Evolutionary conservation across 257 asterid species (phyloP).

Genomic region (Solanum sejunctum): DNA sequence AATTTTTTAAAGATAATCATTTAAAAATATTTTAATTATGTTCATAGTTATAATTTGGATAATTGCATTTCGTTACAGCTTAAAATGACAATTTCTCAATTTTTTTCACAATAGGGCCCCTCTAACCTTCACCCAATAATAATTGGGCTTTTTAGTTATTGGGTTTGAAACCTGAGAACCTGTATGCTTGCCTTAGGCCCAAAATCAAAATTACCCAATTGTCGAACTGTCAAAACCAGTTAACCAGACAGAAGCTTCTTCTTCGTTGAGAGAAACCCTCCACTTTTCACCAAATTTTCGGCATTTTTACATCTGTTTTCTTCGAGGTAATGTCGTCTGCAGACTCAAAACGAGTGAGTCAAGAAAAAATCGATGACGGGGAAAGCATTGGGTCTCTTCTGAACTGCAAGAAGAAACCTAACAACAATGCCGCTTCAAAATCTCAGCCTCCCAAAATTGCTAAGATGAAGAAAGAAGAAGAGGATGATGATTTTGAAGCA

Average conservation of each 20-base stretch:
- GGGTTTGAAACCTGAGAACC: background rate
- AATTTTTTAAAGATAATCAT: too few relatives aligned
- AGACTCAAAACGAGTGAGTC: slow-evolving; percentile 19
- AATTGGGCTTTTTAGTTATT: background rate
- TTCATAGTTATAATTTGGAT: too few relatives aligned
- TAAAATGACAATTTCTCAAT: too few relatives aligned
- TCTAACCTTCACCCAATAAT: background rate
- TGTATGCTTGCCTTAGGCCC: background rate
- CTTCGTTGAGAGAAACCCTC: background rate
- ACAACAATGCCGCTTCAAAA: slow-evolving; percentile 19
- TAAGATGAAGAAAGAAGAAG: slow-evolving; percentile 35
- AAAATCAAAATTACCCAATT: background rate
- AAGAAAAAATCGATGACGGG: slow-evolving; percentile 28
- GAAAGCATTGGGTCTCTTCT: slow-evolving; percentile 13
- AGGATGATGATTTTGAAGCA: slow-evolving; percentile 31
- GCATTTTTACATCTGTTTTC: background rate
- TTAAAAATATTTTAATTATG: too few relatives aligned
- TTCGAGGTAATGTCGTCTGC: slow-evolving; percentile 17
- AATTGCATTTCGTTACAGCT: too few relatives aligned
- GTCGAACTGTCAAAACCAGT: background rate
- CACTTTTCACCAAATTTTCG: background rate
- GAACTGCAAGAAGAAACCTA: slow-evolving; percentile 18
- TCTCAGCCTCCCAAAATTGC: slow-evolving; percentile 12
- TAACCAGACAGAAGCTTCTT: background rate
- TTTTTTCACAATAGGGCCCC: too few relatives aligned